Conservation (phyloP, 208 protist species). For the Leishmania tropica region DNA sequence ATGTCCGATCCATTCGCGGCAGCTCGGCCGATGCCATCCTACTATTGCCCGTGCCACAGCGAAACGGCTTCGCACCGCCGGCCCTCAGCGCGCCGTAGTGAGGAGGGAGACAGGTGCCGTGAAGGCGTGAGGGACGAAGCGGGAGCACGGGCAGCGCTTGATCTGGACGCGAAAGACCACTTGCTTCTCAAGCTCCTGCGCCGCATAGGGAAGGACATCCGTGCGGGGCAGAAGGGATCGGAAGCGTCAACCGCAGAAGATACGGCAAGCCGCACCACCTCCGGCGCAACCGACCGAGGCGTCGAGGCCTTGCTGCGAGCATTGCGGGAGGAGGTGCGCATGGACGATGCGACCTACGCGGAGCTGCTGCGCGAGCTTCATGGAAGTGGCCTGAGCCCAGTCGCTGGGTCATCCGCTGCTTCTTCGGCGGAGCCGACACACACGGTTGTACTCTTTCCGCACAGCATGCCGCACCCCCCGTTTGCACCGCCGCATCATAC, state of each 20-base stretch:
- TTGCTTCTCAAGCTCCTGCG: neutral
- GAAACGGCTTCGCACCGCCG: neutral
- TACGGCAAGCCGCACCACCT: neutral
- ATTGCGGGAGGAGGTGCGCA: neutral
- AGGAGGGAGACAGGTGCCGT: too few species aligned
- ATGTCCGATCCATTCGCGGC: neutral
- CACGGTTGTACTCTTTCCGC: neutral
- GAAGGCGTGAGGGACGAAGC: neutral
- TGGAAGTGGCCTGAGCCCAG: neutral
- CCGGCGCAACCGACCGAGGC: neutral
- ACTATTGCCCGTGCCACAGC: neutral
- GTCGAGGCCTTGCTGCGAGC: neutral
- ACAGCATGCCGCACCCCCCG: slow-evolving; percentile 13
- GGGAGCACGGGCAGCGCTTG: too few species aligned
- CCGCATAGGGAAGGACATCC: neutral
- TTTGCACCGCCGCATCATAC: neutral
- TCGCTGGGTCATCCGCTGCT: neutral
- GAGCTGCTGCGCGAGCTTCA: slow-evolving; percentile 9
- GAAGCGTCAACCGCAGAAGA: too few species aligned
- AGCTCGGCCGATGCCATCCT: neutral
- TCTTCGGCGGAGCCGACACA: neutral
- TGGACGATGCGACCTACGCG: slow-evolving; percentile 1
- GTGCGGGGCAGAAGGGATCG: neutral
- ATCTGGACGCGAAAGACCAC: neutral
- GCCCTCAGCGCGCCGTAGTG: neutral